phyloP scores from a whole-genome alignment of 2,329 filamentous ascomycete genomes.

The Aureobasidium sp. region DNA sequence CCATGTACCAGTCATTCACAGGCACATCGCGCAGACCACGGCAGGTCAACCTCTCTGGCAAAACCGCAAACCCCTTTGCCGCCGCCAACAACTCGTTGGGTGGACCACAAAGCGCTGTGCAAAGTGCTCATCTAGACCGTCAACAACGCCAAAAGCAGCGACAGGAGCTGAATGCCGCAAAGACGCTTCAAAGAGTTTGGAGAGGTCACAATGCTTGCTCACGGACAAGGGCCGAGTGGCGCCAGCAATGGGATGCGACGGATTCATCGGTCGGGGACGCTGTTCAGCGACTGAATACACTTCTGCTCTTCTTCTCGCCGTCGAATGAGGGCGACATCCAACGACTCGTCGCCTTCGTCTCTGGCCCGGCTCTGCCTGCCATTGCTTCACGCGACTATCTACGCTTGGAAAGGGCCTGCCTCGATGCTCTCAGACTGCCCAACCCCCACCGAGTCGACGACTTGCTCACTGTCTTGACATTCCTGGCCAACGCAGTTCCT shows the following conservation, averaged over 20 bases:
- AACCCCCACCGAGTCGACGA: background rate
- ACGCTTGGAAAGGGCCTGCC: constrained; percentile 34
- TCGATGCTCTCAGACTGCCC: constrained; percentile 25
- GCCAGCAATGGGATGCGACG: constrained; percentile 56
- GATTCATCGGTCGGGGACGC: constrained; percentile 27
- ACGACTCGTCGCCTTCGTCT: constrained; percentile 34
- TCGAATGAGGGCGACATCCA: constrained; percentile 33
- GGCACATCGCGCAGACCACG: constrained; percentile 77
- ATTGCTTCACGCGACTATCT: constrained; percentile 35
- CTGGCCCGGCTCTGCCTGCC: background rate
- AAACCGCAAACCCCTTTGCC: constrained; percentile 72
- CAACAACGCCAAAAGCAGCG: constrained; percentile 73
- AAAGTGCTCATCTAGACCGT: constrained; percentile 80
- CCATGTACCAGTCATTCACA: constrained; percentile 88
- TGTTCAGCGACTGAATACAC: constrained; percentile 35
- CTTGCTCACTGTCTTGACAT: constrained; percentile 13
- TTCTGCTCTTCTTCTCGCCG: constrained; percentile 39
- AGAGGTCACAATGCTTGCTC: constrained; percentile 64
- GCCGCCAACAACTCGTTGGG: constrained; percentile 51
- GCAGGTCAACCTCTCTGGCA: constrained; percentile 89
- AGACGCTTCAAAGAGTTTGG: constrained; percentile 73
- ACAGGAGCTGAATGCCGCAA: constrained; percentile 65
- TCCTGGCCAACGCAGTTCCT: constrained; percentile 4
- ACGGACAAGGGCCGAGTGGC: constrained; percentile 50
- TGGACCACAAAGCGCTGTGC: constrained; percentile 65